Base-by-base conservation (phyloP, 805 yeast species). In the Starmera amethionina region DNA sequence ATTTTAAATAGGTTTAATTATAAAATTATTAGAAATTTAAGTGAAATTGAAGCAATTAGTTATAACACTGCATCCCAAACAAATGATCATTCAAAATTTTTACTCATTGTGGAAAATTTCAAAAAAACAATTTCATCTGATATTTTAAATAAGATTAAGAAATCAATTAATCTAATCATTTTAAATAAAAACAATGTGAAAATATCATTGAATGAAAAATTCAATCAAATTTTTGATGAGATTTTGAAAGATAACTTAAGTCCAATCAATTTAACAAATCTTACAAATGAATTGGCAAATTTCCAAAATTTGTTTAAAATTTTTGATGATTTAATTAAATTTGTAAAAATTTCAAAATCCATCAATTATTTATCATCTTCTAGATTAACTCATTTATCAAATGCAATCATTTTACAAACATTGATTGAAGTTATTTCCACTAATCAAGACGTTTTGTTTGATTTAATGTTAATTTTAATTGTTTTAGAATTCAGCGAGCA, bases 211-310 rank as follows among this genome's bases (percentile, higher is more conserved):
- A 46, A 43, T 16, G 55, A 59, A 18, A 48, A 47, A 37, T 53
- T 64, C 15, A 43, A 51, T 1, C 46, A 52, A 6, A 59, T 74
- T 6, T 73, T 76, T 44, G 66, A 68, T 29, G 44, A 59, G 1
- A 48, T 60, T 14, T 58, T 80, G 37, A 58, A 69, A 10, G 51
- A 60, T 4, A 60, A 62, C 38, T 59, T 77, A 39, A 68, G 69
- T 43, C 57, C 63, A 30, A 45, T 56, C 1, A 60, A 63, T 30
- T 55, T 70, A 30, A 47, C 60, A 29, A 60, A 51, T 8, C 50
- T 75, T n/a, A 62, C 72, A 30, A 54, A 58, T 11, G 64, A 65
- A 33, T 51, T 73, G 42, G 62, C 63, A 35, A 49, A 62, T 5
- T 55, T 70, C 18, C 63, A 64, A 29, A 57, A 57, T 36, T 47